A percentile compares a stretch with the other conserved stretches of the same genome.
These are phyloP conservation scores for Magnolia sinica DNA, from an alignment of 164 flowering plant species.

Conservation along the genomic window DNA sequence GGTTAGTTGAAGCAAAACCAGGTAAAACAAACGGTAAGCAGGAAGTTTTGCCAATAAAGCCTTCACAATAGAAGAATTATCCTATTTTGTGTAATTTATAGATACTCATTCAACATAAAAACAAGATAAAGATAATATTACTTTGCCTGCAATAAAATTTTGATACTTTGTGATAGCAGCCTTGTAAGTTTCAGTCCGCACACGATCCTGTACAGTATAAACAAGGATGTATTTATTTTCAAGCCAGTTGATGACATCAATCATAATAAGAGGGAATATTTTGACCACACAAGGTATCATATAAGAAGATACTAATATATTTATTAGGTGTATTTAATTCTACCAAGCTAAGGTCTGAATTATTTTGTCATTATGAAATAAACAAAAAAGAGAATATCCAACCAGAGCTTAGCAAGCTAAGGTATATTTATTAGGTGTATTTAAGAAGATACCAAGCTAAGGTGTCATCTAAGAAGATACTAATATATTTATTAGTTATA, in stretches of 20 bases:
- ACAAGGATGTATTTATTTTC: neutral
- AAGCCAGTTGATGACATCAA: neutral
- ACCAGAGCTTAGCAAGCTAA: too few species aligned
- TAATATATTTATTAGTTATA: too few species aligned
- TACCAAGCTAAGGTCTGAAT: neutral
- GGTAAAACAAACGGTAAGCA: neutral
- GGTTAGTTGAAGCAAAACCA: neutral
- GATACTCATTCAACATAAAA: neutral
- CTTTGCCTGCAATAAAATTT: slow-evolving; percentile 72
- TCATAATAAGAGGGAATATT: too few species aligned
- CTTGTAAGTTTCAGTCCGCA: slow-evolving; percentile 80
- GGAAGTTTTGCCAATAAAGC: neutral
- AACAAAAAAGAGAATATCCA: too few species aligned
- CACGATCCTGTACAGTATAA: slow-evolving; percentile 62
- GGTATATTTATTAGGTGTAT: too few species aligned
- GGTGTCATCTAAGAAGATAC: too few species aligned
- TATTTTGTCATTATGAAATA: too few species aligned
- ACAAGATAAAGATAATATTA: slow-evolving; percentile 30
- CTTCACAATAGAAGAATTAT: neutral
- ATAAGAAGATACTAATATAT: too few species aligned
- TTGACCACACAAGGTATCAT: too few species aligned
- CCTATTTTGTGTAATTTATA: neutral
- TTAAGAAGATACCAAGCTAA: too few species aligned
- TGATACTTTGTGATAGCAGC: slow-evolving; percentile 77
- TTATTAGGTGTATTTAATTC: neutral